These are phyloP conservation scores for Botryotinia convoluta DNA, from an alignment of 2,329 filamentous ascomycete species.

Conservation along the genomic window DNA sequence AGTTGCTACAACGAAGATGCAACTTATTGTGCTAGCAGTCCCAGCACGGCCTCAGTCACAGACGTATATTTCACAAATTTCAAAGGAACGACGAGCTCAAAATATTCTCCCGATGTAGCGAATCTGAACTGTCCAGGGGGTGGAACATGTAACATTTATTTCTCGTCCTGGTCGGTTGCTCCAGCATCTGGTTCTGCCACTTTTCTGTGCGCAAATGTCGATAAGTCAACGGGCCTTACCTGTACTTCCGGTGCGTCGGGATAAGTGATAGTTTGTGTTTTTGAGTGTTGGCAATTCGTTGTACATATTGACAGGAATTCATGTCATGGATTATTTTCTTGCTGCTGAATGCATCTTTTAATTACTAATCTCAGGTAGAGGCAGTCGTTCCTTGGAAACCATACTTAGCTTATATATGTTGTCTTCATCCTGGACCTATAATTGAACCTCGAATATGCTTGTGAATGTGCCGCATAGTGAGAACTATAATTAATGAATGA, in stretches of 20 bases:
- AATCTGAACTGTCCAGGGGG: constrained; percentile 42
- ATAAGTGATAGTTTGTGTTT: constrained; percentile 21
- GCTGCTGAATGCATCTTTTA: not conserved
- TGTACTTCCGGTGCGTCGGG: constrained; percentile 41
- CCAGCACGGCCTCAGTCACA: constrained; percentile 39
- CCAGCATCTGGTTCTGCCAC: constrained; percentile 38
- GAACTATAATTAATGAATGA: not conserved
- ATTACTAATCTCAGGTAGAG: not conserved
- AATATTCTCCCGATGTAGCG: constrained; percentile 39
- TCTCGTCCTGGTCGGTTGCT: constrained; percentile 39
- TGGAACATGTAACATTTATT: constrained; percentile 42
- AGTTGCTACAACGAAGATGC: constrained; percentile 44
- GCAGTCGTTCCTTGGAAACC: no score
- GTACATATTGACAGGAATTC: not conserved
- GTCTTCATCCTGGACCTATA: not conserved
- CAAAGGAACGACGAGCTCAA: constrained; percentile 41
- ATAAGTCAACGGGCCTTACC: constrained; percentile 36
- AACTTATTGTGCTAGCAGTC: constrained; percentile 40
- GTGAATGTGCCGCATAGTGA: not conserved
- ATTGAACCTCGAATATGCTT: no score
- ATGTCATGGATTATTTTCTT: not conserved
- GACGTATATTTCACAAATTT: constrained; percentile 42
- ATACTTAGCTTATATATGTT: not conserved
- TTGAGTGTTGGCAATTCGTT: not conserved
- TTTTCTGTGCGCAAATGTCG: constrained; percentile 40